These are phyloP conservation scores for Saturnispora sanitii DNA, from an alignment of 805 yeast genomes.

Conservation along the genomic window DNA sequence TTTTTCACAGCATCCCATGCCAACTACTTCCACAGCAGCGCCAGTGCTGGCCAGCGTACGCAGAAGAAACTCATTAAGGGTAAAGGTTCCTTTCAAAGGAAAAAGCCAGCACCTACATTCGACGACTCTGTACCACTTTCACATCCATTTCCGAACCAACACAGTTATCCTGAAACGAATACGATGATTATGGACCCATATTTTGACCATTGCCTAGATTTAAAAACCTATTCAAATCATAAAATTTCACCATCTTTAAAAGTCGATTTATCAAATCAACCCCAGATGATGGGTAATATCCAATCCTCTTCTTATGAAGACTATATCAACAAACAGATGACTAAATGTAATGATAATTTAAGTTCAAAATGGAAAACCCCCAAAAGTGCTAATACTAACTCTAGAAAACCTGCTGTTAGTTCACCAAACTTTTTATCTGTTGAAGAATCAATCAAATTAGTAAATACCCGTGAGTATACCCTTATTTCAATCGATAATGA, in stretches of 20 bases:
- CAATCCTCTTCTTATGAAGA: background rate
- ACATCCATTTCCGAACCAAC: conserved; percentile 9
- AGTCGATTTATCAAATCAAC: background rate
- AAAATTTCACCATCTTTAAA: background rate
- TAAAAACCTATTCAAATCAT: too few species aligned
- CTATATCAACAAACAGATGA: background rate
- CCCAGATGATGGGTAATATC: background rate
- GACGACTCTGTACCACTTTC: background rate
- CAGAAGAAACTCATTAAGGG: background rate
- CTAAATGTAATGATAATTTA: background rate
- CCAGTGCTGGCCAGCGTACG: background rate
- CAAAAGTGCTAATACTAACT: background rate
- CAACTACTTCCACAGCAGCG: too few species aligned
- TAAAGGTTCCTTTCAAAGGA: background rate
- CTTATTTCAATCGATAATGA: conserved; percentile 25
- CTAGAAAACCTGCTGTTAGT: background rate
- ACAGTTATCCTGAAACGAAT: conserved; percentile 12
- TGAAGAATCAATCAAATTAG: conserved; percentile 19
- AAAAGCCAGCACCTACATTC: background rate
- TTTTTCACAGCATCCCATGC: too few species aligned
- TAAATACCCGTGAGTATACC: conserved; percentile 15
- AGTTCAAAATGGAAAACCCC: background rate
- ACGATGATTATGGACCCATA: conserved; percentile 3
- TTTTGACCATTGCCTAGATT: background rate
- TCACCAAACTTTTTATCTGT: conserved; percentile 10